phyloP scores from a whole-genome alignment of 2,329 filamentous ascomycete species.

The Chaetothyriales sp. region DNA sequence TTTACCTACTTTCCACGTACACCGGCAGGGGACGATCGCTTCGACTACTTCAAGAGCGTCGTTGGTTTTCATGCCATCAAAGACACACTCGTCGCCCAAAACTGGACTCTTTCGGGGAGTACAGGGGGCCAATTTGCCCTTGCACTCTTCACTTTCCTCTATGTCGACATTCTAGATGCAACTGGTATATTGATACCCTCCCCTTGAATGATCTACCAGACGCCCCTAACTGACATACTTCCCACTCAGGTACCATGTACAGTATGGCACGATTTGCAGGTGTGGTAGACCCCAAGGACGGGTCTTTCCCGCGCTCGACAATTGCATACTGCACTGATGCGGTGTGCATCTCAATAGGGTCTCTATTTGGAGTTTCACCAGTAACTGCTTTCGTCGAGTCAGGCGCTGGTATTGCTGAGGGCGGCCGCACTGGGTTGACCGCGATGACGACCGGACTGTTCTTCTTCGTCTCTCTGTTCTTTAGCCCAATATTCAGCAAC shows the following conservation, averaged over 20 bases:
- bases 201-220: neutral
- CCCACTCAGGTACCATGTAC: slow-evolving; percentile 55
- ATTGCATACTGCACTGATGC: slow-evolving; percentile 76
- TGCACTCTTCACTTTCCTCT: slow-evolving; percentile 76
- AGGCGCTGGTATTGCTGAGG: slow-evolving; percentile 80
- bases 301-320: slow-evolving; percentile 77
- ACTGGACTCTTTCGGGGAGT: slow-evolving; percentile 52
- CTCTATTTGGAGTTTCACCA: slow-evolving; percentile 62
- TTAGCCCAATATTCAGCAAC: slow-evolving; percentile 78
- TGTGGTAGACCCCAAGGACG: slow-evolving; percentile 65
- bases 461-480: slow-evolving; percentile 80
- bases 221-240: slow-evolving; percentile 48
- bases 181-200: neutral
- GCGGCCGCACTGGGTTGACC: slow-evolving; percentile 72
- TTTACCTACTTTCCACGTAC: slow-evolving; percentile 75
- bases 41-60: slow-evolving; percentile 80
- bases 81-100: slow-evolving; percentile 54
- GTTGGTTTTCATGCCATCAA: slow-evolving; percentile 70
- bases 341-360: slow-evolving; percentile 63
- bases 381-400: slow-evolving; percentile 81
- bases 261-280: slow-evolving; percentile 78
- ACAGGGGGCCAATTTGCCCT: slow-evolving; percentile 66
- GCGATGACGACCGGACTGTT: slow-evolving; percentile 64
- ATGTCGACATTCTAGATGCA: slow-evolving; percentile 61
- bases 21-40: slow-evolving; percentile 51